Evolutionary conservation across 169 alveolate genomes (phyloP), one percentile per base, ranked within the genome.

Genomic region (Plasmodium vivax): DNA sequence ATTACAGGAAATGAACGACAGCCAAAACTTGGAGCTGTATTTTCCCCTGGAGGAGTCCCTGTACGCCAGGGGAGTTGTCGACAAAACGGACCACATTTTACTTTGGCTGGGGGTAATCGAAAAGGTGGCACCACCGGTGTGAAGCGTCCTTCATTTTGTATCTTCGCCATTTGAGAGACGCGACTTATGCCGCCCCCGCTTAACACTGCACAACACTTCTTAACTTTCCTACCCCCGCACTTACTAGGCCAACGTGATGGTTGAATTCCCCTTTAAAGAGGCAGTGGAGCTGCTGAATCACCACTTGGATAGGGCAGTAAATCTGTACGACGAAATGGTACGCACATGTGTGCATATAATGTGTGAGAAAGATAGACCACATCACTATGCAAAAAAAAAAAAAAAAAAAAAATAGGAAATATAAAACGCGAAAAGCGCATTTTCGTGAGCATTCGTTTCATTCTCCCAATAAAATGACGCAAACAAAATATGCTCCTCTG

Each of bases 51-150:
- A 98, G 3, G 98, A 97, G 68, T 96, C 97, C 30, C 68, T 97
- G 43, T 96, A 96, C 93, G 98, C 97, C 83, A 97, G 96, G 94
- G 98, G 98, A 32, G 94, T 95, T n/a, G 56, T 97, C 41, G 92
- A 97, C 34, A 96, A 97, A n/a, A 95, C 98, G 12, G 96, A 96
- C 45, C 94, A 97, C 8, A 96, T 97, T 45, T 96, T 96, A 75
- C 96, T 97, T 5, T 97, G 98, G 98, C 97, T 97, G 38, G 98
- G 98, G 84, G 98, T 97, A 81, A 16, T 97, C 79, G 14, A 16
- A 83, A 83, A 41, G 8, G 30, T 23, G 38, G 38, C 45, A 83
- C n/a, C 38, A 83, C 10, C 3, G 27, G 9, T n/a, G 10, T 23
- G 41, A 27, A 27, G 19, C 68, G 34, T 81, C 30, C 36, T 68